Evolutionary conservation across 1,284 basidiomycete species (phyloP).

Genomic region (Cutaneotrichosporon cutaneum): DNA sequence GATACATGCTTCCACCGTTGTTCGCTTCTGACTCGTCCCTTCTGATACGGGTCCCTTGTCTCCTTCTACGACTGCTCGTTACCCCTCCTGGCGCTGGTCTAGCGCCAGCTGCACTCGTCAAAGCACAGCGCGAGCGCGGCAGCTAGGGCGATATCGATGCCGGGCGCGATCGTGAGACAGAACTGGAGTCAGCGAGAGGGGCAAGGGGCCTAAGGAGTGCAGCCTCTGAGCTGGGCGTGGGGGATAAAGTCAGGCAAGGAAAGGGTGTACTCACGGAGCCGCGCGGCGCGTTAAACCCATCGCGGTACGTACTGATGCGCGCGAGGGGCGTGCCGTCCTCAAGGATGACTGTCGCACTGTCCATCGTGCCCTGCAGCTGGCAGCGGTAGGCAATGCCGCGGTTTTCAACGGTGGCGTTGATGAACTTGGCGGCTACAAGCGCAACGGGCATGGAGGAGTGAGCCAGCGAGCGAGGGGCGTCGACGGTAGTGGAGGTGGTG

Average conservation of each 20-base stretch:
- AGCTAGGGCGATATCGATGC: neutral
- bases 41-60: neutral
- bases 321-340: neutral
- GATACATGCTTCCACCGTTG: neutral
- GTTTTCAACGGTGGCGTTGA: neutral
- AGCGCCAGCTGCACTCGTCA: conserved; percentile 1
- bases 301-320: neutral
- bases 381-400: neutral
- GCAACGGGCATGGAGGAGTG: neutral
- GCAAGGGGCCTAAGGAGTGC: no score
- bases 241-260: no score
- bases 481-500: no score
- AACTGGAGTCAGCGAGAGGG: neutral
- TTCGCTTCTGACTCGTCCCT: no score
- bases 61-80: no score
- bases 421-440: neutral
- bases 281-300: neutral
- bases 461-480: neutral
- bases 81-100: neutral
- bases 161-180: neutral
- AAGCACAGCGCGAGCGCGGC: neutral
- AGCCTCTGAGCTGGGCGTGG: no score
- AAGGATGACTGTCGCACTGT: neutral
- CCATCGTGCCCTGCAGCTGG: neutral
- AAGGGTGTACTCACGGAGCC: neutral